Conservation (phyloP, 768 basidiomycete species). For the Tylopilus balloui region DNA sequence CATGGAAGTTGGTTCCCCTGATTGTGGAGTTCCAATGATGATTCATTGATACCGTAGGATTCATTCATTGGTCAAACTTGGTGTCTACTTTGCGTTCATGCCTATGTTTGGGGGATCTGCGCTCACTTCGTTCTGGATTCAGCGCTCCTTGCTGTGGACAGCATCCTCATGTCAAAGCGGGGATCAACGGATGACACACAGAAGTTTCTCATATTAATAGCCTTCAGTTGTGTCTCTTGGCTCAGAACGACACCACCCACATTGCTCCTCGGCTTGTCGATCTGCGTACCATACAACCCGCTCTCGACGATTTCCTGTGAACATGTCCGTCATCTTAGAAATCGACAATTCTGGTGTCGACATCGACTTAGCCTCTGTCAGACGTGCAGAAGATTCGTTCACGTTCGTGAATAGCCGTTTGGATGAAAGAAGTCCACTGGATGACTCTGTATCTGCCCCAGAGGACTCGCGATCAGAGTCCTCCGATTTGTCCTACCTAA, state of each 20-base stretch:
- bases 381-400: constrained; percentile 9
- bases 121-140: not conserved
- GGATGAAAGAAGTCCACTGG: constrained; percentile 2
- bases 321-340: constrained; percentile 19
- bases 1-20: not conserved
- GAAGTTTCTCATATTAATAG: constrained; percentile 4
- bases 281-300: not conserved
- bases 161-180: constrained; percentile 5
- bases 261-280: not conserved
- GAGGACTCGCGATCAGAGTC: constrained; percentile 16
- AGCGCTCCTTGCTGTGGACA: not conserved
- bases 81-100: constrained; percentile 21
- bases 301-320: not conserved
- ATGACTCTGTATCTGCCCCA: not conserved
- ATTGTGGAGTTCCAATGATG: constrained; percentile 1
- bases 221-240: not conserved
- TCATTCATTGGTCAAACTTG: constrained; percentile 4
- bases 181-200: constrained; percentile 17
- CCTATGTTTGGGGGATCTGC: constrained; percentile 17
- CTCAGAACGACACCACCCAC: not conserved
- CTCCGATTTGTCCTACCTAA: constrained; percentile 20
- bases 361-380: constrained; percentile 1
- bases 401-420: constrained; percentile 1
- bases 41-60: constrained; percentile 13
- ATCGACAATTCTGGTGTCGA: constrained; percentile 9